phyloP scores from a whole-genome alignment of 148 eudicot genomes.

The Silene conica region DNA sequence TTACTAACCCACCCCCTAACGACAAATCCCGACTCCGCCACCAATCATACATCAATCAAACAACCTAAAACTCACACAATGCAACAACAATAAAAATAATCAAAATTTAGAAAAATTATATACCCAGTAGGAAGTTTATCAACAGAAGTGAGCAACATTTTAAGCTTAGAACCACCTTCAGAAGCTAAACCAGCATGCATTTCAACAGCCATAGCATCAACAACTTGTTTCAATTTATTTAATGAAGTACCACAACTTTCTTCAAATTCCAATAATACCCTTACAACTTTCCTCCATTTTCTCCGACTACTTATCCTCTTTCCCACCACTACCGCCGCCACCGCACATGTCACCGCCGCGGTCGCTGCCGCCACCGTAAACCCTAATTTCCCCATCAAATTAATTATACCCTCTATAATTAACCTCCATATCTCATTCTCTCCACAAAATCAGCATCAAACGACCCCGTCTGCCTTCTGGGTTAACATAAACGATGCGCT shows the following conservation, averaged over 20 bases:
- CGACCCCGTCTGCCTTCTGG: not conserved
- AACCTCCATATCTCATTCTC: not conserved
- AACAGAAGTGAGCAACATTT: constrained; percentile 86
- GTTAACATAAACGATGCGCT: not conserved
- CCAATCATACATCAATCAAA: not conserved
- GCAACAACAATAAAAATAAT: not conserved
- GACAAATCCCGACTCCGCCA: too few relatives aligned
- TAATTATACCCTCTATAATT: too few relatives aligned
- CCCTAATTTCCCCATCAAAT: constrained; percentile 66
- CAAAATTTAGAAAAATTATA: not conserved
- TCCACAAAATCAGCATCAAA: not conserved
- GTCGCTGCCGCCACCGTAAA: constrained; percentile 51
- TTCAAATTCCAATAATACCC: constrained; percentile 56
- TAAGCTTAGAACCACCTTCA: constrained; percentile 93
- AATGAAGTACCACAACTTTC: constrained; percentile 57
- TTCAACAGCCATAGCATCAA: constrained; percentile 97
- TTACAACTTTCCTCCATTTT: constrained; percentile 61
- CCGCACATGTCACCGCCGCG: constrained; percentile 64
- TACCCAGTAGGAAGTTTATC: constrained; percentile 85
- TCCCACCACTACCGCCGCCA: constrained; percentile 73
- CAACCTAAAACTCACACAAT: not conserved
- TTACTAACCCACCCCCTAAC: too few relatives aligned
- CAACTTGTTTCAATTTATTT: constrained; percentile 70
- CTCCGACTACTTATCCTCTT: constrained; percentile 48
- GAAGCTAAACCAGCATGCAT: constrained; percentile 98